These are phyloP conservation scores for Avena insularis DNA, from an alignment of 176 grass and related monocot species.

Conservation along the genomic window DNA sequence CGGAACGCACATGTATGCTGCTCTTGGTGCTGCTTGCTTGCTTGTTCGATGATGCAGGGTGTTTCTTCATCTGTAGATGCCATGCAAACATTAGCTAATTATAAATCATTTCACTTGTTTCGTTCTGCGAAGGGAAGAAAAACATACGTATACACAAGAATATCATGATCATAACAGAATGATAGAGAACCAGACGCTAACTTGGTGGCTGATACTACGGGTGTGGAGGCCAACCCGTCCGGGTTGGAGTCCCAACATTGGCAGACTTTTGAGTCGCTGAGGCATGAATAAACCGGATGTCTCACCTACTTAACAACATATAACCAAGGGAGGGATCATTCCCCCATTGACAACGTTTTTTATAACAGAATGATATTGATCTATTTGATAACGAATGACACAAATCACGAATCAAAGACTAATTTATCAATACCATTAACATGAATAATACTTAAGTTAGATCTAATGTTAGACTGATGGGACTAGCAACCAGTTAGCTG, in stretches of 20 bases:
- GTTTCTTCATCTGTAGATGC: neutral
- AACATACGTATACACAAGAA: neutral
- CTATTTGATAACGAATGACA: neutral
- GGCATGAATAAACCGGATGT: no score
- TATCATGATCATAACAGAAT: neutral
- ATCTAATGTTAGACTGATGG: neutral
- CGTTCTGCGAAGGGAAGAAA: neutral
- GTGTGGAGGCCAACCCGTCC: no score
- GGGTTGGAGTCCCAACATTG: no score
- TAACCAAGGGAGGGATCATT: no score
- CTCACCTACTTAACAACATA: no score
- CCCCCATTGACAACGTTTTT: no score
- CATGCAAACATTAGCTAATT: neutral
- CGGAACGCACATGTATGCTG: neutral
- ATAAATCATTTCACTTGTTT: neutral
- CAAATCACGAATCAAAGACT: neutral
- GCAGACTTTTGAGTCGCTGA: no score
- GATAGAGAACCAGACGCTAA: no score
- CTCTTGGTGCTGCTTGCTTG: neutral
- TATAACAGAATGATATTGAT: neutral
- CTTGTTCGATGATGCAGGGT: neutral
- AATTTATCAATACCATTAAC: neutral
- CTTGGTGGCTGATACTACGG: no score
- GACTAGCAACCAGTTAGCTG: neutral
- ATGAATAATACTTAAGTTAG: slow-evolving; percentile 7